These are phyloP conservation scores for Cadophora luteo-olivacea DNA, from an alignment of 2,329 filamentous ascomycete species.

Conservation along the genomic window DNA sequence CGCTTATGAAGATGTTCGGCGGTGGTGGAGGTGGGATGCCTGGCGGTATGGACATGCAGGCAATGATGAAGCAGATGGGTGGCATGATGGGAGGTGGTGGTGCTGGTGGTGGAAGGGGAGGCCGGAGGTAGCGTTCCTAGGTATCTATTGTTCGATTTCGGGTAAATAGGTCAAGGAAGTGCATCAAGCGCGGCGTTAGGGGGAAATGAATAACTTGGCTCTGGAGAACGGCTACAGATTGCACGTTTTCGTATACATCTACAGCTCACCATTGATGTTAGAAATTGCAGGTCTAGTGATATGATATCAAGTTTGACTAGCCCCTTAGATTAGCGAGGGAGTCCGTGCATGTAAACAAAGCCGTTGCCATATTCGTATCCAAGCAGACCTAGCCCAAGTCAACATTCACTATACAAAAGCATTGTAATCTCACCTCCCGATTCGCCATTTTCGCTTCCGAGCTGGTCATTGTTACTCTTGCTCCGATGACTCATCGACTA, in stretches of 20 bases:
- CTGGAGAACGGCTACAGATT: too few relatives aligned
- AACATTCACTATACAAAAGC: too few relatives aligned
- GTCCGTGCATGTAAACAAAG: neutral
- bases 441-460: too few relatives aligned
- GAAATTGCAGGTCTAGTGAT: neutral
- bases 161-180: conserved; percentile 11
- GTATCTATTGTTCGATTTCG: conserved; percentile 1
- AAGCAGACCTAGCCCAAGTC: too few relatives aligned
- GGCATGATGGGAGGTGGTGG: conserved; percentile 53
- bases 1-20: conserved; percentile 91
- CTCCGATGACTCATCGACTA: too few relatives aligned
- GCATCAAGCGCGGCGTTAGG: conserved; percentile 27
- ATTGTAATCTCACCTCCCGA: too few relatives aligned
- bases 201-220: neutral
- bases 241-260: neutral
- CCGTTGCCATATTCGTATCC: neutral
- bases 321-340: neutral
- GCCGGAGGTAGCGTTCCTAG: conserved; percentile 30
- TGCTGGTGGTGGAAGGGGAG: conserved; percentile 41
- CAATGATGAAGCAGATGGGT: conserved; percentile 77
- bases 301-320: neutral
- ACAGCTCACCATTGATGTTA: neutral
- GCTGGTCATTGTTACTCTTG: too few relatives aligned
- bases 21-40: conserved; percentile 62
- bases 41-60: conserved; percentile 77